Evolutionary conservation across 2,329 filamentous ascomycete genomes (phyloP).

Genomic region (Fusarium tuaranense): DNA sequence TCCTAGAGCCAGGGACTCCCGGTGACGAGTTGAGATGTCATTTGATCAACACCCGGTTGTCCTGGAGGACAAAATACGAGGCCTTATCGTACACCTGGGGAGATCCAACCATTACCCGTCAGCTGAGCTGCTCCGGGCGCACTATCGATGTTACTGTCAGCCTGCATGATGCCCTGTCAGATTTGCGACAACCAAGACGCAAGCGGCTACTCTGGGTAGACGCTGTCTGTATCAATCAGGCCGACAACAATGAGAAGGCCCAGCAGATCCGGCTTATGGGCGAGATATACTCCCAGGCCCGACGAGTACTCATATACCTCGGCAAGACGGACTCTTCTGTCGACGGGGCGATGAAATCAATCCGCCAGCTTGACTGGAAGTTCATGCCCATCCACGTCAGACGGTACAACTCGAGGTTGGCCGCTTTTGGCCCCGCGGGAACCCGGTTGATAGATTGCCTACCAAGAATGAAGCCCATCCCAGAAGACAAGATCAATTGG

Average conservation of each 20-base stretch:
- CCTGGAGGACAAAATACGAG: not conserved
- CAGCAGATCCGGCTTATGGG: not conserved
- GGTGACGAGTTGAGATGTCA: not conserved
- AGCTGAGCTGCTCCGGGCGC: not conserved
- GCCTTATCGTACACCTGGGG: not conserved
- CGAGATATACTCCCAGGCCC: not conserved
- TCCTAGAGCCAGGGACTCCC: not conserved
- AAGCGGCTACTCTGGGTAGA: not conserved
- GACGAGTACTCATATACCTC: not conserved
- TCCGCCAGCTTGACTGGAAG: not conserved
- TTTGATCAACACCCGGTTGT: not conserved
- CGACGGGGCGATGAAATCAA: not conserved
- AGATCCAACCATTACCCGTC: not conserved
- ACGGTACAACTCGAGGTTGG: not conserved
- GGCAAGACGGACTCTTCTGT: not conserved
- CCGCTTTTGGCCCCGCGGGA: not conserved
- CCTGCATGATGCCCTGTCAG: not conserved
- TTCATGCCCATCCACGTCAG: not conserved
- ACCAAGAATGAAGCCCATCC: not conserved
- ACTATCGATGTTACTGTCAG: not conserved
- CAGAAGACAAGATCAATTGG: not conserved
- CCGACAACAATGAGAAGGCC: not conserved
- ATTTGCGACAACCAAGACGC: not conserved
- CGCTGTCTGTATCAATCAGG: not conserved
- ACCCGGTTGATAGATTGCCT: not conserved